phyloP scores from a whole-genome alignment of 768 basidiomycete species.

The Dendrothele bispora region DNA sequence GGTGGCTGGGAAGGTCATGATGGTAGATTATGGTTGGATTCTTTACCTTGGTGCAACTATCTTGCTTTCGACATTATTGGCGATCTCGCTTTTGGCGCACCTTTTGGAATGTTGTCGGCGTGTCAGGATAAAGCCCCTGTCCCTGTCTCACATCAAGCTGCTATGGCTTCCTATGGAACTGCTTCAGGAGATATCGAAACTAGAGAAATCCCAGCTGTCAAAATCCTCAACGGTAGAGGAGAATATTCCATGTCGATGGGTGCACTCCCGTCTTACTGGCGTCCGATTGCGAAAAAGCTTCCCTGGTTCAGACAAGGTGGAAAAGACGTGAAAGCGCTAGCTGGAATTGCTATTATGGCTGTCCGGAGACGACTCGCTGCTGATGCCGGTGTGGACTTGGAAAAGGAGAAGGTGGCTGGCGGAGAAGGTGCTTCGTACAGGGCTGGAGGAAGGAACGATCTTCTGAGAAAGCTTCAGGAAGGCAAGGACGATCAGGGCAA shows the following conservation, averaged over 20 bases:
- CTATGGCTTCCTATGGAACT: slow-evolving; percentile 56
- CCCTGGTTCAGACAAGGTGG: slow-evolving; percentile 79
- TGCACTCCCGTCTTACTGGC: slow-evolving; percentile 68
- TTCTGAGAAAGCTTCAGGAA: slow-evolving; percentile 77
- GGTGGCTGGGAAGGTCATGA: slow-evolving; percentile 61
- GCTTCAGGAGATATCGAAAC: slow-evolving; percentile 42
- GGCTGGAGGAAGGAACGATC: no score
- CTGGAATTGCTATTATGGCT: slow-evolving; percentile 77
- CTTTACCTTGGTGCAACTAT: slow-evolving; percentile 49
- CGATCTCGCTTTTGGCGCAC: slow-evolving; percentile 83
- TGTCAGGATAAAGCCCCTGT: slow-evolving; percentile 74
- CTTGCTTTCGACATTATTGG: slow-evolving; percentile 74
- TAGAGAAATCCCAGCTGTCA: slow-evolving; percentile 71
- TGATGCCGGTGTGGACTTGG: slow-evolving; percentile 49
- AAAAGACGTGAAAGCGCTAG: slow-evolving; percentile 67
- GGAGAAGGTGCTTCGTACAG: no score
- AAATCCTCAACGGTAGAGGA: slow-evolving; percentile 86
- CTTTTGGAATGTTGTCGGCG: slow-evolving; percentile 85
- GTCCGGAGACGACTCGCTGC: slow-evolving; percentile 73
- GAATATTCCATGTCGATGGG: slow-evolving; percentile 87
- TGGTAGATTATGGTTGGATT: slow-evolving; percentile 73
- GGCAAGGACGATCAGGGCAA: slow-evolving; percentile 82
- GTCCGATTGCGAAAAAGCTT: slow-evolving; percentile 59
- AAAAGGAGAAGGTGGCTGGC: background rate
- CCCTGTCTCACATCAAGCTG: slow-evolving; percentile 53